A percentile compares a stretch with the other conserved stretches of the same genome.
Evolutionary conservation across 768 basidiomycete genomes (phyloP).

Genomic region (Pleurotus eryngii): DNA sequence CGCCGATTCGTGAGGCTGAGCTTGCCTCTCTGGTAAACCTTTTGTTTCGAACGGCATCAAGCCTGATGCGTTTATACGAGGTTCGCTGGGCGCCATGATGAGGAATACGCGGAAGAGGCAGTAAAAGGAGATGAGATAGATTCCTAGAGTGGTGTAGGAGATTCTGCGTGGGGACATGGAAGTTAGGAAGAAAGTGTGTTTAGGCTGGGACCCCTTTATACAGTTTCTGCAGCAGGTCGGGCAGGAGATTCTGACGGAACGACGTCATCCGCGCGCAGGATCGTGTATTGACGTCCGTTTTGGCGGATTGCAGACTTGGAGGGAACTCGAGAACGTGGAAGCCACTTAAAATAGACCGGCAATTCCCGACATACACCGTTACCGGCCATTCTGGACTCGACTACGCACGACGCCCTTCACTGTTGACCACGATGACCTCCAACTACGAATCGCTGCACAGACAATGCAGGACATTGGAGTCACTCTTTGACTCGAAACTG

Average conservation of each 20-base stretch:
- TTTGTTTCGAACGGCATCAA: conserved; percentile 35
- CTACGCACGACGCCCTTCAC: background rate
- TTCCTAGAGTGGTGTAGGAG: background rate
- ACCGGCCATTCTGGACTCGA: background rate
- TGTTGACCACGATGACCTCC: background rate
- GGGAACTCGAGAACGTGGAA: background rate
- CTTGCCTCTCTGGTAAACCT: conserved; percentile 30
- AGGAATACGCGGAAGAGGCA: conserved; percentile 12
- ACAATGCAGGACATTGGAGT: conserved; percentile 91
- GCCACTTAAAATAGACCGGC: background rate
- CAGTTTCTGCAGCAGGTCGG: background rate
- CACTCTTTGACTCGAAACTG: conserved; percentile 86
- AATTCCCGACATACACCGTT: conserved; percentile 1
- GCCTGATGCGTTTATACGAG: conserved; percentile 33
- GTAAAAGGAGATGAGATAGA: background rate
- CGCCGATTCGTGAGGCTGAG: conserved; percentile 30
- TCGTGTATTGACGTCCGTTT: background rate
- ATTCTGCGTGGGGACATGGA: background rate
- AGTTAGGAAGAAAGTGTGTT: background rate
- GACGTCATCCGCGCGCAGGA: background rate
- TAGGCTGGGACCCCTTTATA: background rate
- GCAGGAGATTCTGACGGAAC: background rate
- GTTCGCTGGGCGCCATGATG: conserved; percentile 14
- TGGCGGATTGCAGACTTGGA: background rate
- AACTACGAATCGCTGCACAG: conserved; percentile 86